Evolutionary conservation across 108 stramenopile species (phyloP).

Genomic region (Conticribra guillardii): DNA sequence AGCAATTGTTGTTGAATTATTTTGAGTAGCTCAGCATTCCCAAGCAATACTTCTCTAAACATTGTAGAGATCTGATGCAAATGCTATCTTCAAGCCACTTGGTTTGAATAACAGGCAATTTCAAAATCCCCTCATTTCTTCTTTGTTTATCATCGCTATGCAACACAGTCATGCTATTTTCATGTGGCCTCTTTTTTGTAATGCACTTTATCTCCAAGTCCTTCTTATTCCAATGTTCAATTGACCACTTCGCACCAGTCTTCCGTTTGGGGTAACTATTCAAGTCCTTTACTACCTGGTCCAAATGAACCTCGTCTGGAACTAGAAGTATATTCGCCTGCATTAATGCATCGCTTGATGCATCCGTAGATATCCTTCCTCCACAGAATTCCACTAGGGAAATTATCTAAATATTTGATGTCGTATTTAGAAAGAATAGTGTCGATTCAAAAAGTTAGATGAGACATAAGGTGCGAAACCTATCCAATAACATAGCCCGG

Average conservation of each 20-base stretch:
- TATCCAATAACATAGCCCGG: background rate
- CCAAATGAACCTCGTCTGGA: background rate
- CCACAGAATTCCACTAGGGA: constrained; percentile 5
- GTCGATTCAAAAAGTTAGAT: background rate
- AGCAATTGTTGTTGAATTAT: no score
- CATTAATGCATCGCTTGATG: background rate
- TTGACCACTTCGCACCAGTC: no score
- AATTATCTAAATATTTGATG: background rate
- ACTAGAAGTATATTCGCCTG: constrained; percentile 2
- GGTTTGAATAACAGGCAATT: constrained; percentile 22
- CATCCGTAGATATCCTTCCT: background rate
- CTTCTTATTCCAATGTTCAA: background rate
- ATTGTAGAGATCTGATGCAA: constrained; percentile 2
- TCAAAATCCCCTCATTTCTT: background rate
- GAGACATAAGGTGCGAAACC: background rate
- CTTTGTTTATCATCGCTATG: no score
- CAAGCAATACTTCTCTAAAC: constrained; percentile 17
- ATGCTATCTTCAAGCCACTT: constrained; percentile 40
- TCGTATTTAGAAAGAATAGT: background rate
- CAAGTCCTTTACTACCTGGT: background rate
- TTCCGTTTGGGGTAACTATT: no score
- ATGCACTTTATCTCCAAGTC: constrained; percentile 7
- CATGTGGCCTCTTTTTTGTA: background rate
- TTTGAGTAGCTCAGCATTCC: constrained; percentile 18
- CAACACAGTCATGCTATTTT: background rate